Evolutionary conservation across 495 filamentous ascomycete species (phyloP), one percentile per base, ranked within the genome.

Genomic region (Aspergillus incahuasiensis): DNA sequence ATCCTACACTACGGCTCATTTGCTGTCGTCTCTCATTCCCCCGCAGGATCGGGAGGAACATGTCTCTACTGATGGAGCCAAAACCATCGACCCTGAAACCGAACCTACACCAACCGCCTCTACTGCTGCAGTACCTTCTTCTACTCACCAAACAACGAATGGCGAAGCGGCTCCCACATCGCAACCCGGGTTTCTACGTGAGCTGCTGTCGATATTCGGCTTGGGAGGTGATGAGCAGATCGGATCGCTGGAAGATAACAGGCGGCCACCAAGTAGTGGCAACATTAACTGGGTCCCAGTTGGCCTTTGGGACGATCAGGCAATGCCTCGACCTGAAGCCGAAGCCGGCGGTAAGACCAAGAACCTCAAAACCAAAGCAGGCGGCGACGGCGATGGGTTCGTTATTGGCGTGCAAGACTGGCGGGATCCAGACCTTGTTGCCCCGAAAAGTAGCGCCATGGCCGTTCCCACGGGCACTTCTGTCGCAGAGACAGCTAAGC

Each of bases 331-430:
- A 46, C 20, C 41, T 22, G 39, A 44, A 13, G 57, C 57, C 16
- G 54, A 53, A 32, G 43, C 30, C 21, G 48, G 49, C 28, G 44
- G 35, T 7, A 20, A 65, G 39, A 43, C 60, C 50, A 60, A 68
- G 50, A 60, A 57, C 34, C 55, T 62, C 11, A 62, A 64, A 7
- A 48, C 66, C 12, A 45, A 54, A 18, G 43, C 62, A 13, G 63
- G 63, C 28, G 50, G 53, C 28, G 67, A 77, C 40, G 77, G 72
- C 7, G 89, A 92, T 70, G 84, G 81, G 50, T 96, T 95, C 68
- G 82, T 89, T n/a, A 96, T 95, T 65, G 91, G 91, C 2, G 86
- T 95, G 12, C 90, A 96, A 57, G 91, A 96, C 61, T 95, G 91
- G 91, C 84, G 90, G 53, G 91, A 95, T 63, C 87, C 89, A 4